These are phyloP conservation scores for Jaminaea rosea DNA, from an alignment of 1,284 basidiomycete genomes.

Conservation along the genomic window DNA sequence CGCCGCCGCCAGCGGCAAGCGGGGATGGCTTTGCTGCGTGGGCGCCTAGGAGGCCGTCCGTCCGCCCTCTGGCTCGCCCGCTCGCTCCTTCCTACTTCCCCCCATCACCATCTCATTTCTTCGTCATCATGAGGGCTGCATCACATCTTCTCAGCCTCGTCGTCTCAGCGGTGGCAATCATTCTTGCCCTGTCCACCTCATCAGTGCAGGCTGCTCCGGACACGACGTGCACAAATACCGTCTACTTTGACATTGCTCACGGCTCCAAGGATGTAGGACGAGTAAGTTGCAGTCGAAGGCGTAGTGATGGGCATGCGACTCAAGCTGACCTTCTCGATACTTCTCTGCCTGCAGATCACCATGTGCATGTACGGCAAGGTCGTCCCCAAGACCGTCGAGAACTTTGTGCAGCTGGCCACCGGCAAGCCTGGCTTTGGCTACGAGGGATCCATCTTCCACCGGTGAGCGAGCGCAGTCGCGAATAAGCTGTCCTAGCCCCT, in stretches of 20 bases:
- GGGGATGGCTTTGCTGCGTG: too few species aligned
- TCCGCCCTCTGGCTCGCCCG: too few species aligned
- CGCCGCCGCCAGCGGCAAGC: too few species aligned
- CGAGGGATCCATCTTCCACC: conserved; percentile 18
- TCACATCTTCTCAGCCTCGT: neutral
- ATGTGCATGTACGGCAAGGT: conserved; percentile 39
- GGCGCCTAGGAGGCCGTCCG: too few species aligned
- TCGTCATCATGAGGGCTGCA: neutral
- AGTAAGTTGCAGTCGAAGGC: neutral
- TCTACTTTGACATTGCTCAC: conserved; percentile 45
- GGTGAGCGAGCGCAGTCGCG: too few species aligned
- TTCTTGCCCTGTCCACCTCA: neutral
- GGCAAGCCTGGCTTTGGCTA: conserved; percentile 20
- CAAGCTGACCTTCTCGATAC: neutral
- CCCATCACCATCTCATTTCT: neutral
- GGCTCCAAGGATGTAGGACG: conserved; percentile 35
- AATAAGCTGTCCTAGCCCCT: too few species aligned
- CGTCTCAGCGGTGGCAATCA: neutral
- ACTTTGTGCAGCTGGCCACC: conserved; percentile 13
- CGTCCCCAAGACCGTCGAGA: conserved; percentile 35
- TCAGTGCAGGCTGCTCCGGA: neutral
- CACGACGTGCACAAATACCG: conserved; percentile 18
- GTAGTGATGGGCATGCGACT: neutral
- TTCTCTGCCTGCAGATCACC: conserved; percentile 10
- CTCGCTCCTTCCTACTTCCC: neutral